These are phyloP conservation scores for Trametes maxima DNA, from an alignment of 768 basidiomycete species.

Conservation along the genomic window DNA sequence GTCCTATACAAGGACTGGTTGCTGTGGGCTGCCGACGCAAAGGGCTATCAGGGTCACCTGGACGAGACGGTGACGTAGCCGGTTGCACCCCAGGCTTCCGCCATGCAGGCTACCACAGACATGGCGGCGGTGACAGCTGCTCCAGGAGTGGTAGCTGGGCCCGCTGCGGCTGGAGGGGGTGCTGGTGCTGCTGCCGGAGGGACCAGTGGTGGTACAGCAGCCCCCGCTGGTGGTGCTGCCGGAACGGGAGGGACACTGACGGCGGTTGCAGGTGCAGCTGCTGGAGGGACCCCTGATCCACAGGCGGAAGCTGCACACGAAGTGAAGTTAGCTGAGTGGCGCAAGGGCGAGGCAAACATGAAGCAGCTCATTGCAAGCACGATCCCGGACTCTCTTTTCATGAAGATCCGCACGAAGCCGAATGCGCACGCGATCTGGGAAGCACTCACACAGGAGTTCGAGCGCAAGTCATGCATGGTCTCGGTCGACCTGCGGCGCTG, in stretches of 20 bases:
- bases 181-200: too few relatives aligned
- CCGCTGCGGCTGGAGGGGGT: too few relatives aligned
- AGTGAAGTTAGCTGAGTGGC: slow-evolving; percentile 30
- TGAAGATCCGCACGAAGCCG: slow-evolving; percentile 30
- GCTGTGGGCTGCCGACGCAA: slow-evolving; percentile 15
- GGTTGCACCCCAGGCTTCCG: neutral
- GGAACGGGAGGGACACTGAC: neutral
- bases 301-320: slow-evolving; percentile 23
- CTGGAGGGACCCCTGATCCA: neutral
- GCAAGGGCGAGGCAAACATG: slow-evolving; percentile 32
- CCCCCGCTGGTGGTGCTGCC: slow-evolving; percentile 2
- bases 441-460: too few relatives aligned
- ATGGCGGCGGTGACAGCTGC: neutral
- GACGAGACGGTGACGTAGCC: neutral
- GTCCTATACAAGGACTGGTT: too few relatives aligned
- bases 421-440: slow-evolving; percentile 35
- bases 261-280: neutral
- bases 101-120: neutral
- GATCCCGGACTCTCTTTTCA: slow-evolving; percentile 39
- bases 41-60: slow-evolving; percentile 8
- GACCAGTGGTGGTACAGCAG: slow-evolving; percentile 4
- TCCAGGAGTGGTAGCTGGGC: neutral
- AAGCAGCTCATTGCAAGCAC: slow-evolving; percentile 37
- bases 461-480: slow-evolving; percentile 34
- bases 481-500: slow-evolving; percentile 33